A percentile compares a stretch with the other conserved stretches of the same genome.
phyloP scores from a whole-genome alignment of 2,329 filamentous ascomycete genomes.

The Fusarium nodosum region DNA sequence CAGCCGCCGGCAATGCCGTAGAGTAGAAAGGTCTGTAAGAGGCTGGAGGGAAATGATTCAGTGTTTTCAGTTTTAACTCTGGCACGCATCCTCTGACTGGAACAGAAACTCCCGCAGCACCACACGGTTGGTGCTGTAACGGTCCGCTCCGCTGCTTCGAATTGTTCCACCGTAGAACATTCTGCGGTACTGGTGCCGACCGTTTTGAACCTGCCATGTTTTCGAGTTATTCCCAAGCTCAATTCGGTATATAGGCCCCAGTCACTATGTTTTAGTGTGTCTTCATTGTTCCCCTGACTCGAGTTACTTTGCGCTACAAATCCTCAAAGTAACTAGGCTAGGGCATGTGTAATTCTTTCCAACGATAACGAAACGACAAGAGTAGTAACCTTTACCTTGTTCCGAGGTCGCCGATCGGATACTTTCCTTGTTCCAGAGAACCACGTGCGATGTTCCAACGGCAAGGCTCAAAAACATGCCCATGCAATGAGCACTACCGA shows the following conservation, averaged over 20 bases:
- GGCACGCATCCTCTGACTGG: not conserved
- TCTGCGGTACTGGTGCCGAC: slow-evolving; percentile 1
- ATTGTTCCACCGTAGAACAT: slow-evolving; percentile 13
- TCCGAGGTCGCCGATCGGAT: slow-evolving; percentile 19
- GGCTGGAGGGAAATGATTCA: not conserved
- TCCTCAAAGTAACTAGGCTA: not conserved
- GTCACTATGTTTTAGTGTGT: slow-evolving; percentile 15
- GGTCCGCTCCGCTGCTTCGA: slow-evolving; percentile 27
- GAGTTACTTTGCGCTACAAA: not conserved
- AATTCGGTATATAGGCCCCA: not conserved
- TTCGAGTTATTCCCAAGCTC: slow-evolving; percentile 1
- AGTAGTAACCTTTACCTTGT: slow-evolving; percentile 1
- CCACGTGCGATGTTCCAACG: slow-evolving; percentile 26
- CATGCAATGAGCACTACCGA: slow-evolving; percentile 2
- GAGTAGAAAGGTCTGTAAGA: not conserved
- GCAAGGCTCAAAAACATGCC: slow-evolving; percentile 20
- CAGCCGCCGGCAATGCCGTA: slow-evolving; percentile 23
- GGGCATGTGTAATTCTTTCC: slow-evolving; percentile 2
- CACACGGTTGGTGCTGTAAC: slow-evolving; percentile 22
- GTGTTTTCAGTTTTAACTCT: slow-evolving; percentile 1
- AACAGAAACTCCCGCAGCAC: slow-evolving; percentile 10
- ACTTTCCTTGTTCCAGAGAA: slow-evolving; percentile 1
- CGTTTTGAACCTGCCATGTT: not conserved
- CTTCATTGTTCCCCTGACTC: slow-evolving; percentile 15
- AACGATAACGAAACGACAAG: slow-evolving; percentile 8